Evolutionary conservation across 2,329 filamentous ascomycete species (phyloP).

Genomic region (Cytospora piceicola): DNA sequence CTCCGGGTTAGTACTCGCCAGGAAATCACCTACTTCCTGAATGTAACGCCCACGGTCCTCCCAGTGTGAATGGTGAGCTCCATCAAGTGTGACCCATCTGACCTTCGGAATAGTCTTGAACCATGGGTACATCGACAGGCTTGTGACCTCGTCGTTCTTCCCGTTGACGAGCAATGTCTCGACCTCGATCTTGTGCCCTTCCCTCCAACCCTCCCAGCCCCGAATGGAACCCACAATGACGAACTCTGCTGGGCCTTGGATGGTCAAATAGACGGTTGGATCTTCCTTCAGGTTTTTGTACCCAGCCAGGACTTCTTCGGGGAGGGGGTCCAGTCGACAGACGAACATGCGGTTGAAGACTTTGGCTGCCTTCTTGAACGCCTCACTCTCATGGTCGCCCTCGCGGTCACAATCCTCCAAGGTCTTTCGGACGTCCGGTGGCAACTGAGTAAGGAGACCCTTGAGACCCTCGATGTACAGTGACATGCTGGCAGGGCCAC

Average conservation of each 20-base stretch:
- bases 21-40: constrained; percentile 29
- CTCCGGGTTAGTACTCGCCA: constrained; percentile 3
- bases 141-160: constrained; percentile 37
- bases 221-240: constrained; percentile 34
- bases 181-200: constrained; percentile 33
- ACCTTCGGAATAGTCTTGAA: constrained; percentile 35
- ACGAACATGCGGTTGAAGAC: constrained; percentile 32
- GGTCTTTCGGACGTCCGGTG: constrained; percentile 29
- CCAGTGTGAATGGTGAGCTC: constrained; percentile 35
- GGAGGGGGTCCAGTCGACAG: constrained; percentile 33
- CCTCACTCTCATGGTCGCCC: constrained; percentile 33
- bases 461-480: constrained; percentile 30
- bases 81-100: constrained; percentile 37
- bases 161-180: constrained; percentile 31
- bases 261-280: constrained; percentile 34
- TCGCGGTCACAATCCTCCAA: constrained; percentile 32
- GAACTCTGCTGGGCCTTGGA: constrained; percentile 39
- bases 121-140: constrained; percentile 35
- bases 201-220: constrained; percentile 36
- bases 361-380: constrained; percentile 31
- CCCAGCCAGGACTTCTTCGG: constrained; percentile 30
- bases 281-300: constrained; percentile 34
- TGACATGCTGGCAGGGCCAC: constrained; percentile 36
- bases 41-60: constrained; percentile 36
- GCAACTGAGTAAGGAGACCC: constrained; percentile 32